phyloP scores from a whole-genome alignment of 2,329 filamentous ascomycete genomes.

The Aureobasidium sp. region DNA sequence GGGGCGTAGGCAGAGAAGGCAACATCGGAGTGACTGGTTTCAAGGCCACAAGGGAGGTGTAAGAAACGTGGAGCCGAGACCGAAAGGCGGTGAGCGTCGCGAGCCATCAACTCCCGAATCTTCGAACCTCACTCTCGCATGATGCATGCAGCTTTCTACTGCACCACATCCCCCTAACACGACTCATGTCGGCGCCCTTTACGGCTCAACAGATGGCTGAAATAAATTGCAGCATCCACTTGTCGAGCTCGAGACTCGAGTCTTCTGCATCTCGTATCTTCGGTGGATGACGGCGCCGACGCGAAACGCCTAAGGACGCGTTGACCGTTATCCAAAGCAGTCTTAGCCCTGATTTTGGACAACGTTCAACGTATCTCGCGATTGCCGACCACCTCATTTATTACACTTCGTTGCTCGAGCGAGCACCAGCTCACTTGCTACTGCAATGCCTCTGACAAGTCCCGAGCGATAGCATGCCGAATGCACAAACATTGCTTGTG shows the following conservation, averaged over 20 bases:
- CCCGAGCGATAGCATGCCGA: no score
- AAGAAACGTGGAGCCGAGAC: neutral
- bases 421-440: neutral
- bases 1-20: conserved; percentile 28
- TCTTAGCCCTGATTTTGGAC: neutral
- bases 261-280: neutral
- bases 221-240: neutral
- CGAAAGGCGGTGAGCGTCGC: neutral
- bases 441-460: no score
- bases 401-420: neutral
- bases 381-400: neutral
- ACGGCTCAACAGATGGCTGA: neutral
- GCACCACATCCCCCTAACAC: neutral
- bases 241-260: neutral
- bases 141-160: neutral
- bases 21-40: conserved; percentile 31
- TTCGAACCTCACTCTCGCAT: neutral
- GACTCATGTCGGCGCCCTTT: neutral
- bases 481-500: no score
- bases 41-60: conserved; percentile 25
- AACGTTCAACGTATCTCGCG: neutral
- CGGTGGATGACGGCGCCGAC: neutral
- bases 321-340: neutral
- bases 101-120: neutral
- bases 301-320: neutral